Evolutionary conservation across 768 basidiomycete genomes (phyloP).

Genomic region (Naganishia vaughanmartiniae): DNA sequence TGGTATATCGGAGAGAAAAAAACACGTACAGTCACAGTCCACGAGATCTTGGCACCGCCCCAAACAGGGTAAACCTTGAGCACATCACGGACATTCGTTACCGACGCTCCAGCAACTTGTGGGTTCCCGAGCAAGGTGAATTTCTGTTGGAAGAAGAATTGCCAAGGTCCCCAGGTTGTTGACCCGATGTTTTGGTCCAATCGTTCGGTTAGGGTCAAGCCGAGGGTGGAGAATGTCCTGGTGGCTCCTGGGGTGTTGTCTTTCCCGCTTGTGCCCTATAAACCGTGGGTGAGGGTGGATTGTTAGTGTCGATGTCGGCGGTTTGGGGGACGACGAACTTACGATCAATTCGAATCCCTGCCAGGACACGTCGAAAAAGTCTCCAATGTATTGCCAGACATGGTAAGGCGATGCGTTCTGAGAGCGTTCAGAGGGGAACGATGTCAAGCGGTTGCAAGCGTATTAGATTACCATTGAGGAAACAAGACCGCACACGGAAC

Average conservation of each 20-base stretch:
- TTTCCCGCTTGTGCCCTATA: conserved; percentile 29
- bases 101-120: conserved; percentile 26
- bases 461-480: neutral
- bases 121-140: conserved; percentile 33
- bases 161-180: conserved; percentile 20
- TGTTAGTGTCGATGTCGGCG: neutral
- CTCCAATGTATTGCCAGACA: conserved; percentile 35
- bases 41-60: conserved; percentile 29
- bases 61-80: conserved; percentile 29
- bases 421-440: neutral
- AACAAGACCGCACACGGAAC: neutral
- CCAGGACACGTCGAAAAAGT: conserved; percentile 37
- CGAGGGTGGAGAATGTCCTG: conserved; percentile 32
- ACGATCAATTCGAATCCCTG: conserved; percentile 35
- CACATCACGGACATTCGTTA: conserved; percentile 31
- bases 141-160: conserved; percentile 33
- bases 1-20: neutral
- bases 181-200: conserved; percentile 31
- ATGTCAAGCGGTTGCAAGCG: neutral
- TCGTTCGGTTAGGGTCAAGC: conserved; percentile 34
- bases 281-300: neutral
- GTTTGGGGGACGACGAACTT: neutral
- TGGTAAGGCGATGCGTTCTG: conserved; percentile 19
- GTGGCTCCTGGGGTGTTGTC: conserved; percentile 30
- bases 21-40: conserved; percentile 28